A percentile compares a stretch with the other conserved stretches of the same genome.
These are phyloP conservation scores for Xylaria castorea DNA, from an alignment of 495 filamentous ascomycete genomes.

Conservation along the genomic window DNA sequence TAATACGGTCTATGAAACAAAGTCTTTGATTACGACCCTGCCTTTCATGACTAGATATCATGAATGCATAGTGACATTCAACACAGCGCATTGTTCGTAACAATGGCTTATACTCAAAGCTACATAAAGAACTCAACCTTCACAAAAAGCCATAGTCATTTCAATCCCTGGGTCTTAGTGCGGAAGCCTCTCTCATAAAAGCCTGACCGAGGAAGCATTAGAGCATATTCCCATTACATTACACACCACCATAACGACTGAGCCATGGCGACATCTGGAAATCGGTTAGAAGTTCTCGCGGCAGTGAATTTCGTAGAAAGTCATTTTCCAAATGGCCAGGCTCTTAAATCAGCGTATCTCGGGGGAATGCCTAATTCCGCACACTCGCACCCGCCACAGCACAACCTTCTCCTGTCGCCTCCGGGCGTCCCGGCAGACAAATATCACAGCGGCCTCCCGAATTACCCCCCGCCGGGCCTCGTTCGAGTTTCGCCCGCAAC, in stretches of 20 bases:
- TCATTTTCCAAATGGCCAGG: not conserved
- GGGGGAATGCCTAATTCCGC: not conserved
- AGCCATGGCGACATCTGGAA: constrained; percentile 1
- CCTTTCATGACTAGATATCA: not conserved
- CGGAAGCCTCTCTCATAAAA: not conserved
- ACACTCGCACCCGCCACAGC: not conserved
- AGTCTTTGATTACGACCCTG: not conserved
- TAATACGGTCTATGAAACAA: not conserved
- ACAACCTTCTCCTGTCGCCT: not conserved
- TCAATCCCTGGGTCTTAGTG: not conserved
- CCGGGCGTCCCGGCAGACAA: not conserved
- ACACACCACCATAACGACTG: not conserved
- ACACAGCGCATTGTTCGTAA: constrained; percentile 2
- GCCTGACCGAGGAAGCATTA: not conserved
- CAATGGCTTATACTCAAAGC: too few species aligned
- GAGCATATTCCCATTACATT: too few species aligned
- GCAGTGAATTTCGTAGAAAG: constrained; percentile 6
- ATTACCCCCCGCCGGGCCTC: constrained; percentile 54
- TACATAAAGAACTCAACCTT: not conserved
- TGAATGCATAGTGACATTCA: not conserved
- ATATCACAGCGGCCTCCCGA: constrained; percentile 54
- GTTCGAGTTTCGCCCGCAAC: constrained; percentile 54
- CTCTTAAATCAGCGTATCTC: not conserved
- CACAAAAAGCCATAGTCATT: not conserved
- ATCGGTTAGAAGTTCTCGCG: not conserved